A percentile compares a stretch with the other conserved stretches of the same genome.
Conservation (phyloP, 2,329 filamentous ascomycete genomes). For the Trichoderma atroviride region DNA sequence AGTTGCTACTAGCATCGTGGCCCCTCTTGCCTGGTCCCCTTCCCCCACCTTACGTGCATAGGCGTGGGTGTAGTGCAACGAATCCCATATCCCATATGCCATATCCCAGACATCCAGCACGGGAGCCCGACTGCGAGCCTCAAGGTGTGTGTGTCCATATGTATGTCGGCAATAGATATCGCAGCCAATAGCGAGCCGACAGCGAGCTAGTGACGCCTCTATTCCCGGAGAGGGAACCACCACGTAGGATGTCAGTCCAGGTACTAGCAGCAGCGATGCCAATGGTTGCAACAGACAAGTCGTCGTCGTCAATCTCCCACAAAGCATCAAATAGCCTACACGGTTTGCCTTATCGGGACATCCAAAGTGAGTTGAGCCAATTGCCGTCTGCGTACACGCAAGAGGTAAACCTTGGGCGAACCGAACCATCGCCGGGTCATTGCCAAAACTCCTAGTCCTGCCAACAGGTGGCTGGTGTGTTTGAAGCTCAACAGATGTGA, state of each 20-base stretch:
- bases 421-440: background rate
- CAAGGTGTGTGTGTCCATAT: background rate
- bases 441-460: background rate
- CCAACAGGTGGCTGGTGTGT: background rate
- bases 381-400: background rate
- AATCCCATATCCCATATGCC: background rate
- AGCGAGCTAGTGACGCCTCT: background rate
- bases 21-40: background rate
- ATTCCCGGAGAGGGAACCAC: background rate
- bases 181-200: background rate
- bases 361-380: background rate
- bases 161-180: background rate
- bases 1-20: background rate
- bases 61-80: background rate
- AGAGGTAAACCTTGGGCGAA: background rate
- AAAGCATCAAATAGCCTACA: background rate
- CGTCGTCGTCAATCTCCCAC: background rate
- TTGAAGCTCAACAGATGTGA: background rate
- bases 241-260: background rate
- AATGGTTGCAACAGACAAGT: background rate
- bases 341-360: background rate
- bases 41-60: background rate
- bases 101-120: background rate
- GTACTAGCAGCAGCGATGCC: background rate
- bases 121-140: background rate